Evolutionary conservation across 2,329 filamentous ascomycete genomes (phyloP).

Genomic region (Metarhizium sp.): DNA sequence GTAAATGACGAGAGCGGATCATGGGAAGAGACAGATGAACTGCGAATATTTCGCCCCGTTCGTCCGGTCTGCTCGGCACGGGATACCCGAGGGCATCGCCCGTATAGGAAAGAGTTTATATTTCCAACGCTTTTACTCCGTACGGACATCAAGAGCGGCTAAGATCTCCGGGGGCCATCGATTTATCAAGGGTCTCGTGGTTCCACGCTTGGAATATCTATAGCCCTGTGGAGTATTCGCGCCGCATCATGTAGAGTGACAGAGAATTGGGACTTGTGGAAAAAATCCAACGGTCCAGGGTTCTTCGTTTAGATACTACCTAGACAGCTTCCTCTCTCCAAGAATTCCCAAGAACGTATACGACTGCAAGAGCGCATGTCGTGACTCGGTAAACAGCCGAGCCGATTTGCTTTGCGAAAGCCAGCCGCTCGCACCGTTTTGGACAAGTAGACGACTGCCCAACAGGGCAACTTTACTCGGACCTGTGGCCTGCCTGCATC

Average conservation of each 20-base stretch:
- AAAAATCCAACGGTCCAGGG: neutral
- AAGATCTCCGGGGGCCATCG: neutral
- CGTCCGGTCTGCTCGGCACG: neutral
- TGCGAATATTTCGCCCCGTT: neutral
- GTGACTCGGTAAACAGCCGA: neutral
- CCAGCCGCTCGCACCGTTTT: too few species aligned
- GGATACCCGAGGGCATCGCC: neutral
- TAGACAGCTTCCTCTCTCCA: neutral
- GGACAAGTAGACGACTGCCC: neutral
- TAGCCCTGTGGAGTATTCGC: neutral
- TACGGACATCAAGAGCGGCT: neutral
- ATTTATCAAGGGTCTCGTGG: neutral
- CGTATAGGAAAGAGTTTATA: neutral
- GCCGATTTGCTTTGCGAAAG: too few species aligned
- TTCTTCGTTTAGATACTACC: neutral
- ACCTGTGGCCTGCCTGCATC: neutral
- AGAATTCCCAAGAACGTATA: neutral
- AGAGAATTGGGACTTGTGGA: neutral
- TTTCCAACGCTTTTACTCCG: neutral
- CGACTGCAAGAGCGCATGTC: neutral
- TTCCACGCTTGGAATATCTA: neutral
- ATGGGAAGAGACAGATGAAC: neutral
- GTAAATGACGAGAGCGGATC: neutral
- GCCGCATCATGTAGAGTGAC: neutral
- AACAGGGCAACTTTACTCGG: neutral